phyloP scores from a whole-genome alignment of 2,329 filamentous ascomycete species.

The Scleromitrula shiraiana region DNA sequence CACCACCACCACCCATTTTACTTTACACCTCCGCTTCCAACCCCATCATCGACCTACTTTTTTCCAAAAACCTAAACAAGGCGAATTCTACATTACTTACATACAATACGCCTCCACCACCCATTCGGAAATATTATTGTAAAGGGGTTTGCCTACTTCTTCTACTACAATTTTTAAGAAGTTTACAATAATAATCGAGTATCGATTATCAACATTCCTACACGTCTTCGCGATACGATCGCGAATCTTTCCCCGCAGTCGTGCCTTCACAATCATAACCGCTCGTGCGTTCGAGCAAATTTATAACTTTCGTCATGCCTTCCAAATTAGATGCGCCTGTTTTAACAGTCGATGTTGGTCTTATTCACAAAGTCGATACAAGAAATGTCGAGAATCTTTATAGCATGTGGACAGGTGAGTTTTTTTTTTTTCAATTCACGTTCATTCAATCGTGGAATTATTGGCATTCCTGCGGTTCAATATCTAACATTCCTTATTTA shows the following conservation, averaged over 20 bases:
- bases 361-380: conserved; percentile 92
- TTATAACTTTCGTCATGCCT: conserved; percentile 53
- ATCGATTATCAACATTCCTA: conserved; percentile 2
- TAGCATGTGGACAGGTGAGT: conserved; percentile 92
- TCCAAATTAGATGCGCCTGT: conserved; percentile 76
- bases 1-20: background rate
- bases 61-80: background rate
- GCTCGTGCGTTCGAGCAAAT: conserved; percentile 28
- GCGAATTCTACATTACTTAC: background rate
- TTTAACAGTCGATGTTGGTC: conserved; percentile 81
- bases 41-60: background rate
- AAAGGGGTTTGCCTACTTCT: background rate
- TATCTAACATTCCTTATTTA: conserved; percentile 30
- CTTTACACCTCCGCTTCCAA: background rate
- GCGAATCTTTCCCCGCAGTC: conserved; percentile 24
- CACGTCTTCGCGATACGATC: conserved; percentile 22
- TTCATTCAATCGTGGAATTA: background rate
- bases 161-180: background rate
- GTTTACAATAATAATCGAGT: background rate
- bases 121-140: background rate
- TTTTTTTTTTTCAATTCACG: background rate
- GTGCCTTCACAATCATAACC: conserved; percentile 22
- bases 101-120: background rate
- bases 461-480: conserved; percentile 2
- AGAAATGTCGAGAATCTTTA: conserved; percentile 87